Conservation (phyloP, 2,329 filamentous ascomycete genomes). For the Bipolaris sorokiniana region DNA sequence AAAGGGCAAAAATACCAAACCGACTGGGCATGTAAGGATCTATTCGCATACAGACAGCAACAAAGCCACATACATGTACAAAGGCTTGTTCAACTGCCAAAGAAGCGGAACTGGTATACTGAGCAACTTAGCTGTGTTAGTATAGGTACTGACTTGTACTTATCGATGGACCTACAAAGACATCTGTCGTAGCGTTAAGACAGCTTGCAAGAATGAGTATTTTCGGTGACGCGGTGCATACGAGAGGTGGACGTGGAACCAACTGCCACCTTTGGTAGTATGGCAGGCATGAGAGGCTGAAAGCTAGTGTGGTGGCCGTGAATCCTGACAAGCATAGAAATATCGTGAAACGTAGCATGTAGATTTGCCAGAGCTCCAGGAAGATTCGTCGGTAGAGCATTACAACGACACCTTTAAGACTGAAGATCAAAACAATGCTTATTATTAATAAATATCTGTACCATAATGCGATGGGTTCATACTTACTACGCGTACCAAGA, state of each 20-base stretch:
- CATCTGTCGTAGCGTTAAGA: neutral
- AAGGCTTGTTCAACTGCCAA: neutral
- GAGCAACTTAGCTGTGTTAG: neutral
- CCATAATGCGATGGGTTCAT: neutral
- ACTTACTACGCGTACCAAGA: neutral
- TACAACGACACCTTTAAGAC: neutral
- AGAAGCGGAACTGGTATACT: neutral
- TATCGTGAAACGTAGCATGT: neutral
- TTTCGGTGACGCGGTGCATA: neutral
- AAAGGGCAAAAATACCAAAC: neutral
- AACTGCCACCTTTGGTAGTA: neutral
- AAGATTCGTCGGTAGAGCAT: neutral
- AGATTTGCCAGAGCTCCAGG: neutral
- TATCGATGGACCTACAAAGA: neutral
- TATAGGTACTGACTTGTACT: neutral
- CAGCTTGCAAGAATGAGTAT: constrained; percentile 1
- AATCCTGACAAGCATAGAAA: neutral
- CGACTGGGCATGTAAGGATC: neutral
- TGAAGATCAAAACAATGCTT: neutral
- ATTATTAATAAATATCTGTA: neutral
- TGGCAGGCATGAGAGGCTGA: neutral
- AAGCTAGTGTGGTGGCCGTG: neutral
- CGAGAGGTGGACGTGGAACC: neutral
- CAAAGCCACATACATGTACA: neutral
- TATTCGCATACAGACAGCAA: neutral